A percentile compares a stretch with the other conserved stretches of the same genome.
phyloP scores from a whole-genome alignment of 306 rosid genomes.

The Cicer yamashitae region DNA sequence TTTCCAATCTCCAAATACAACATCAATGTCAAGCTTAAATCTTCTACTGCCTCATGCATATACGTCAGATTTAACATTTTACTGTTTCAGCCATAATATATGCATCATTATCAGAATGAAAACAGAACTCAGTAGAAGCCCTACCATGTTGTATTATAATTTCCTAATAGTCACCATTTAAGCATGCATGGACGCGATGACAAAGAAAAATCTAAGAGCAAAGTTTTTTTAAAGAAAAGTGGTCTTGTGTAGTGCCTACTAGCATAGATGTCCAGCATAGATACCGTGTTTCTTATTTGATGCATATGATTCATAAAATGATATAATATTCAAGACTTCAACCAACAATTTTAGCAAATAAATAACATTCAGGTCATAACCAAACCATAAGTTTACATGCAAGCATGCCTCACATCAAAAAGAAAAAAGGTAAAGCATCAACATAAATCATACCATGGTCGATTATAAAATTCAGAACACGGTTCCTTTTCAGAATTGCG shows the following conservation, averaged over 20 bases:
- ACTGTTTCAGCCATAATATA: background rate
- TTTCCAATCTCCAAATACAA: no score
- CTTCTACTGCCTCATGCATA: background rate
- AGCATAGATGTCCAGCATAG: slow-evolving; percentile 4
- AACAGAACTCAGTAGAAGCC: background rate
- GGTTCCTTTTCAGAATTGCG: slow-evolving; percentile 60
- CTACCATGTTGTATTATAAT: background rate
- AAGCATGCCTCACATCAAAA: slow-evolving; percentile 22
- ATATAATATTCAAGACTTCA: slow-evolving; percentile 27
- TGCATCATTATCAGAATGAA: background rate
- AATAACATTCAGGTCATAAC: slow-evolving; percentile 10
- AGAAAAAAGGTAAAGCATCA: slow-evolving; percentile 6
- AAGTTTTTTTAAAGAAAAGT: background rate
- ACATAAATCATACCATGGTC: slow-evolving; percentile 69
- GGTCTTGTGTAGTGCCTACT: background rate
- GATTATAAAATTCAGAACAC: slow-evolving; percentile 67
- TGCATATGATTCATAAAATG: background rate
- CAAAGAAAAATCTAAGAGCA: background rate
- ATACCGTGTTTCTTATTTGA: background rate
- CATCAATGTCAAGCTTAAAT: no score
- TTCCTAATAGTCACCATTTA: background rate
- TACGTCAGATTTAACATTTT: background rate
- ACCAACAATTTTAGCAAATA: slow-evolving; percentile 17
- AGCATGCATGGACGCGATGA: background rate
- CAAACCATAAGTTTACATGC: background rate